These are phyloP conservation scores for Citrus glauca DNA, from an alignment of 345 rosid genomes.

Conservation along the genomic window DNA sequence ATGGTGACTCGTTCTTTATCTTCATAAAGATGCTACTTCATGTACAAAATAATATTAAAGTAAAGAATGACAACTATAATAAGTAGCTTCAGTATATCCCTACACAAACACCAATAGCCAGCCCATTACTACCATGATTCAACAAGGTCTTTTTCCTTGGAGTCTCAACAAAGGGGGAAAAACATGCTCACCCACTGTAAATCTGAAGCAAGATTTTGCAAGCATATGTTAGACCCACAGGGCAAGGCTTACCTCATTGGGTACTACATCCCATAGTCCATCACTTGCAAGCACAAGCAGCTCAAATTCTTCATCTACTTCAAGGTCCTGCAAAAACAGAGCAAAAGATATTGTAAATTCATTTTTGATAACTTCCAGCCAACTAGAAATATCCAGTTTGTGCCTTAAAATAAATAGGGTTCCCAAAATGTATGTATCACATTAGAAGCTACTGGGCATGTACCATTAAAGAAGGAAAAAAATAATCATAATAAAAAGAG, in stretches of 20 bases:
- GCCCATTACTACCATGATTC: not conserved
- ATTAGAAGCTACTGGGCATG: not conserved
- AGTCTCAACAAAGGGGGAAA: not conserved
- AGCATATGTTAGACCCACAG: not conserved
- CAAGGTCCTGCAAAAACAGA: constrained; percentile 55
- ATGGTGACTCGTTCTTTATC: not conserved
- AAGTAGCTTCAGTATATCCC: not conserved
- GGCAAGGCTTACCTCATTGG: constrained; percentile 60
- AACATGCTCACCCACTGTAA: not conserved
- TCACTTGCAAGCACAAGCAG: constrained; percentile 94
- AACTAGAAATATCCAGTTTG: not conserved
- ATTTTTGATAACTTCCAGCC: not conserved
- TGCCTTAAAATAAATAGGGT: too few species aligned
- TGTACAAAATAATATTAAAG: too few species aligned
- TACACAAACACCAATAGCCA: not conserved
- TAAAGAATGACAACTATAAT: not conserved
- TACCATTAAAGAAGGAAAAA: not conserved
- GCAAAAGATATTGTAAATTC: not conserved
- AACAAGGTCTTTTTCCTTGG: not conserved
- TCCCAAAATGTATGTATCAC: not conserved
- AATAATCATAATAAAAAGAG: not conserved
- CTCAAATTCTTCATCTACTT: constrained; percentile 68
- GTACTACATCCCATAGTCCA: constrained; percentile 97
- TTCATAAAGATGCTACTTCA: too few species aligned
- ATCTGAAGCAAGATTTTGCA: not conserved